These are phyloP conservation scores for Plantago ovata DNA, from an alignment of 257 asterid genomes.

Conservation along the genomic window DNA sequence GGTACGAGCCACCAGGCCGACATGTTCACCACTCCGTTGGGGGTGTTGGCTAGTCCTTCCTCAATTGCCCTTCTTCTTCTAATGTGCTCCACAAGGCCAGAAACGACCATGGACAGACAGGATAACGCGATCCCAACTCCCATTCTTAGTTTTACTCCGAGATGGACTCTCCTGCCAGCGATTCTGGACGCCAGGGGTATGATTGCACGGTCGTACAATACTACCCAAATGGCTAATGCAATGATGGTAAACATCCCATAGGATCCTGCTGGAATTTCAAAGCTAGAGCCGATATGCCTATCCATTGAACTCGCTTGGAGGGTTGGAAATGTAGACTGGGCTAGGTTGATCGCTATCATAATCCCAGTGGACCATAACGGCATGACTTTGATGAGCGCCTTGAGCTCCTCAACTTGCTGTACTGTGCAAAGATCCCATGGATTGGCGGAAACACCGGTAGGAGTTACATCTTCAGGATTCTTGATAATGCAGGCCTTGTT, in stretches of 20 bases:
- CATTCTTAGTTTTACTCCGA: conserved; percentile 52
- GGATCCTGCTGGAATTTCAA: conserved; percentile 69
- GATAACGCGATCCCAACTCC: conserved; percentile 55
- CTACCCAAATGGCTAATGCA: conserved; percentile 42
- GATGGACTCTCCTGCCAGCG: conserved; percentile 37
- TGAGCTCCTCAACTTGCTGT: conserved; percentile 64
- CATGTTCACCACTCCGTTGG: conserved; percentile 41
- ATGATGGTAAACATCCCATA: conserved; percentile 43
- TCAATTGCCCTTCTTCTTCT: conserved; percentile 38
- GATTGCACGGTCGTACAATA: conserved; percentile 50
- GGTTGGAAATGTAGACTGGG: conserved; percentile 49
- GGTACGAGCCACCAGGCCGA: conserved; percentile 74
- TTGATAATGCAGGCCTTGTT: conserved; percentile 67
- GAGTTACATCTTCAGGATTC: conserved; percentile 34
- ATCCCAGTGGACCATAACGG: conserved; percentile 77
- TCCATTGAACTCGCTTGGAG: conserved; percentile 67
- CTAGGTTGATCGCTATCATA: conserved; percentile 46
- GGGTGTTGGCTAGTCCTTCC: conserved; percentile 38
- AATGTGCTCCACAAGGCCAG: conserved; percentile 47
- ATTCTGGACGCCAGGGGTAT: conserved; percentile 49
- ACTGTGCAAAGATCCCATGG: conserved; percentile 56
- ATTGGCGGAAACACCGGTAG: conserved; percentile 29
- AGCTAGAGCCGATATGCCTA: conserved; percentile 42
- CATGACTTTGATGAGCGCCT: conserved; percentile 48
- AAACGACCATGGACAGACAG: conserved; percentile 35